These are phyloP conservation scores for Periglandula ipomoeae DNA, from an alignment of 2,329 filamentous ascomycete genomes.

Conservation along the genomic window DNA sequence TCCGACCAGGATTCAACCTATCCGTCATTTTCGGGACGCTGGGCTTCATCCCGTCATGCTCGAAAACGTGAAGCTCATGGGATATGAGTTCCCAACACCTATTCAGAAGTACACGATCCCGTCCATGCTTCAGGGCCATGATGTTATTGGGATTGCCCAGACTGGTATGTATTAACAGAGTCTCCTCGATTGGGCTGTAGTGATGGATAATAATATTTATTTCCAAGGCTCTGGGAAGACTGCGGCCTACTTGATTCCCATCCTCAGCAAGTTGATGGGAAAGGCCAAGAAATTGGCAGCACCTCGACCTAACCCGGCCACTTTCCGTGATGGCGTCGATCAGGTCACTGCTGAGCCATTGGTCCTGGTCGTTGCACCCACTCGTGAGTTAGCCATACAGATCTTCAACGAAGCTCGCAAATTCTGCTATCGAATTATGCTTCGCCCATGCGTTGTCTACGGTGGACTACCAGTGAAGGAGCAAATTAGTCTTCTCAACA, in stretches of 20 bases:
- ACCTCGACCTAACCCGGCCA: slow-evolving; percentile 57
- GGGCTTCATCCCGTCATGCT: slow-evolving; percentile 79
- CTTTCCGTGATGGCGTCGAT: slow-evolving; percentile 39
- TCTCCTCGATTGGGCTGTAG: neutral
- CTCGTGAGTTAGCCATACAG: slow-evolving; percentile 83
- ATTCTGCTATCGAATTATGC: slow-evolving; percentile 88
- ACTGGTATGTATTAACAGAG: slow-evolving; percentile 55
- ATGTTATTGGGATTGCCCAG: slow-evolving; percentile 84
- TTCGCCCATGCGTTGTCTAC: slow-evolving; percentile 84
- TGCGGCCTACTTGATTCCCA: slow-evolving; percentile 81
- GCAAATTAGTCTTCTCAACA: slow-evolving; percentile 64
- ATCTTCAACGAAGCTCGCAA: slow-evolving; percentile 93
- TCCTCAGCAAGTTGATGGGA: slow-evolving; percentile 86
- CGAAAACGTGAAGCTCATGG: slow-evolving; percentile 64
- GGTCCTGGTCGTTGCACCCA: slow-evolving; percentile 76
- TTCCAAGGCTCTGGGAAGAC: slow-evolving; percentile 85
- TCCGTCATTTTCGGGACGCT: slow-evolving; percentile 58
- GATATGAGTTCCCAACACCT: slow-evolving; percentile 67
- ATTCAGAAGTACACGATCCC: slow-evolving; percentile 84
- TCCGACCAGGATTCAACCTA: slow-evolving; percentile 37
- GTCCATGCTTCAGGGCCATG: slow-evolving; percentile 64
- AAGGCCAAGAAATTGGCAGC: slow-evolving; percentile 85
- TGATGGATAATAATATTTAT: neutral
- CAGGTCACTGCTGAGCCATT: slow-evolving; percentile 71
- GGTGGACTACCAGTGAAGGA: slow-evolving; percentile 66